Percentiles rank a stretch among this genome's conserved stretches.
Evolutionary conservation across 2,329 filamentous ascomycete genomes (phyloP).

Genomic region (Didymella arachidicola): DNA sequence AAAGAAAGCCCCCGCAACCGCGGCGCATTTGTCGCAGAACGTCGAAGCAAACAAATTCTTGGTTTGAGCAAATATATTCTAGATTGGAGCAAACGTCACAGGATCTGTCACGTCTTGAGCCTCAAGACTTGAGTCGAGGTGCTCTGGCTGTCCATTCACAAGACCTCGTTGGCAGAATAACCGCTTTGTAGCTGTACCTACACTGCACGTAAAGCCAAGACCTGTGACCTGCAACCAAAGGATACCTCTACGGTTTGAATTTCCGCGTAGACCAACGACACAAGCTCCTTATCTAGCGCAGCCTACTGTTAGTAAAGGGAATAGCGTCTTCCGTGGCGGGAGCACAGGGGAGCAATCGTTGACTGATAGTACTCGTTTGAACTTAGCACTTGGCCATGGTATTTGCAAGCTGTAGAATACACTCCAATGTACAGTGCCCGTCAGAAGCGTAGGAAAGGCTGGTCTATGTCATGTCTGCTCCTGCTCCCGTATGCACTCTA

Average conservation of each 20-base stretch:
- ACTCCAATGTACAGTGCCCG: slow-evolving; percentile 45
- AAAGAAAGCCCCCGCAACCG: slow-evolving; percentile 7
- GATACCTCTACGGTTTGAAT: too few species aligned
- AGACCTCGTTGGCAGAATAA: background rate
- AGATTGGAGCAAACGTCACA: background rate
- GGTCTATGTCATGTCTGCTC: slow-evolving; percentile 30
- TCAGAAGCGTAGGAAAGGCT: slow-evolving; percentile 25
- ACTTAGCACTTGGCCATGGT: slow-evolving; percentile 28
- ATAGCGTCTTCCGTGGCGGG: background rate
- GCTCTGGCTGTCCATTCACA: background rate
- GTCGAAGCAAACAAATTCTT: background rate
- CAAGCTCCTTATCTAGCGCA: background rate
- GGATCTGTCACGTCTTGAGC: background rate
- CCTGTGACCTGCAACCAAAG: too few species aligned
- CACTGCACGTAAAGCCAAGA: background rate
- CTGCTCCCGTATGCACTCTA: slow-evolving; percentile 28
- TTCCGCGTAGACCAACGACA: background rate
- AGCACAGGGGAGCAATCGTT: background rate
- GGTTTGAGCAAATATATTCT: background rate
- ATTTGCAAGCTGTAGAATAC: slow-evolving; percentile 47
- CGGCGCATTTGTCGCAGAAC: slow-evolving; percentile 6
- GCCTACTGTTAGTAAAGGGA: background rate
- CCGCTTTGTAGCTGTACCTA: background rate
- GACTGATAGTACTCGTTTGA: slow-evolving; percentile 18
- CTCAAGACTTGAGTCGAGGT: background rate